Base-by-base conservation (phyloP, 2,329 filamentous ascomycete genomes). In the Aphanoascus verrucosus region DNA sequence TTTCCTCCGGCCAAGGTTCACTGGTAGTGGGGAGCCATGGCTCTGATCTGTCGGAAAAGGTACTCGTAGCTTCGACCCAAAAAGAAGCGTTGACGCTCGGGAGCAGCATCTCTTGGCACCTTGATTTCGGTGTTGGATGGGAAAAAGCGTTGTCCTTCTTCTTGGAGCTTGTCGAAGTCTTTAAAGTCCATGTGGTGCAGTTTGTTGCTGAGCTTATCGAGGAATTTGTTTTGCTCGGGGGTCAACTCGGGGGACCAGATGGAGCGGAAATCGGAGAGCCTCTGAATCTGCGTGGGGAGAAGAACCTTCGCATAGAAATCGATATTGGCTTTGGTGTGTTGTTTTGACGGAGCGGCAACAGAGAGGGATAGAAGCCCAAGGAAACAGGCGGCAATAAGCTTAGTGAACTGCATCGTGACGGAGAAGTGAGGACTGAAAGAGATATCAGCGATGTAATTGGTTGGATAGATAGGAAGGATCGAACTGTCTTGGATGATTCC, bases 351-450 rank as follows among this genome's bases (percentile, higher is more conserved):
- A n/a, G 42, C 50, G 17, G 50, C 50, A 40, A 52, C 5, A 14
- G 42, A 6, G 20, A 46, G 32, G 50, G 50, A 46, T 12, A 20
- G 19, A 35, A 52, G 50, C 19, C 50, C 41, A 17, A 46, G 41
- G 23, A 52, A 28, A 34, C 50, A 52, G 50, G 43, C 32, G 8
- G 28, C 42, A 20, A 46, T n/a, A 42, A 52, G 7, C 17, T 6
- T 45, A 11, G 45, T 52, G 34, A 52, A 52, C 9, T 52, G 42
- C 50, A 52, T 52, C 12, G 11, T 52, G 50, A 41, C 23, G 23
- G 23, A 31, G 32, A 28, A 15, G 15, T 14, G 37, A 23, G 23
- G 14, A 12, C 8, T 45, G 41, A n/a, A 46, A 19, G 31, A 37
- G 4, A 12, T 19, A 20, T 38, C 11, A n/a, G 32, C 12, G 37